Percentiles rank a stretch among this genome's conserved stretches.
Evolutionary conservation across 441 rosid species (phyloP).

Genomic region (Pelargonium citronellum): DNA sequence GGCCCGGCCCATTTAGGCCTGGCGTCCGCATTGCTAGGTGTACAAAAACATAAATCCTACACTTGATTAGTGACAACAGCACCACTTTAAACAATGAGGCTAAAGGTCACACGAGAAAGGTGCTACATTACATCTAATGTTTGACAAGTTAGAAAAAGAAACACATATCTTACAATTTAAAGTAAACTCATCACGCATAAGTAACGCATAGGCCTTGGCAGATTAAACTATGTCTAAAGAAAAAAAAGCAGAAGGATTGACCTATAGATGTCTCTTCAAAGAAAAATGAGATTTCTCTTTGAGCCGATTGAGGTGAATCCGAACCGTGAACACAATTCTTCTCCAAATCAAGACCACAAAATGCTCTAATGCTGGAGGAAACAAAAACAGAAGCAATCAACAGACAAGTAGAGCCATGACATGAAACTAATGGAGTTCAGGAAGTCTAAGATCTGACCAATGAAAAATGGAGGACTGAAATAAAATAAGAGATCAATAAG

Average conservation of each 20-base stretch:
- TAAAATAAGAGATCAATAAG: background rate
- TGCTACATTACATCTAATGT: background rate
- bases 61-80: background rate
- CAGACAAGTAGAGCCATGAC: background rate
- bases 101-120: background rate
- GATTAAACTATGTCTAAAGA: background rate
- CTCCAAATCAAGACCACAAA: constrained; percentile 59
- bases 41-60: background rate
- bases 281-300: constrained; percentile 75
- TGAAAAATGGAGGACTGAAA: background rate
- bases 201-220: constrained; percentile 1
- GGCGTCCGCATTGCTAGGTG: no score
- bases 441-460: no score
- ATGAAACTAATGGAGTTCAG: background rate
- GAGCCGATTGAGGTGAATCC: constrained; percentile 63
- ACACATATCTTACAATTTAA: background rate
- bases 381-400: constrained; percentile 10
- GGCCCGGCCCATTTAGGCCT: no score
- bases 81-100: background rate
- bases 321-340: constrained; percentile 81
- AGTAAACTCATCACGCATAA: background rate
- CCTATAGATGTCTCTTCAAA: constrained; percentile 44
- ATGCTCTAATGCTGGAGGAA: constrained; percentile 60
- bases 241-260: constrained; percentile 23
- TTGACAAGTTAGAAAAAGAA: background rate